Percentiles rank a stretch among this genome's conserved stretches.
Evolutionary conservation across 805 yeast genomes (phyloP).

Genomic region (Komagataella populi): DNA sequence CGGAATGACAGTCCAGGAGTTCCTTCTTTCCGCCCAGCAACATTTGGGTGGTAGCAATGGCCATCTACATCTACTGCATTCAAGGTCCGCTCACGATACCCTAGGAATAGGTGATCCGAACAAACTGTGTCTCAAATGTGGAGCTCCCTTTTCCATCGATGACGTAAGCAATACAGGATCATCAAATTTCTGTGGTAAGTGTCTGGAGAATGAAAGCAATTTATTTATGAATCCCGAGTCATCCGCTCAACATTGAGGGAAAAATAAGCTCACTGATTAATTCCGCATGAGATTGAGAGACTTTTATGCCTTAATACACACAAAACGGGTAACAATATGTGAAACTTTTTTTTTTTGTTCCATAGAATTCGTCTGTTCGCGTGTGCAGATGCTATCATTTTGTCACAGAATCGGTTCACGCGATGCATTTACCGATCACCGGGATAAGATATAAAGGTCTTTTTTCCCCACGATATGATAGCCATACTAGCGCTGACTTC

Average conservation of each 20-base stretch:
- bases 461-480: neutral
- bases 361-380: neutral
- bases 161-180: slow-evolving; percentile 14
- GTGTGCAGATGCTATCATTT: neutral
- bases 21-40: neutral
- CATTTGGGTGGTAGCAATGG: neutral
- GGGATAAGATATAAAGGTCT: neutral
- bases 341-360: neutral
- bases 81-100: slow-evolving; percentile 15
- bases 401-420: neutral
- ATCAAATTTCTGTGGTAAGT: slow-evolving; percentile 14
- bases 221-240: slow-evolving; percentile 13
- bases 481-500: neutral
- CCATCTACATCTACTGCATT: neutral
- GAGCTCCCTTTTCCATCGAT: slow-evolving; percentile 13
- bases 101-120: slow-evolving; percentile 14
- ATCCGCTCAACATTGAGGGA: slow-evolving; percentile 3
- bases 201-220: slow-evolving; percentile 10
- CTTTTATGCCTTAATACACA: neutral
- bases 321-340: neutral
- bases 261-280: neutral
- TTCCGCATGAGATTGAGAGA: neutral
- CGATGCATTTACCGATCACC: neutral
- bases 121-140: slow-evolving; percentile 14
- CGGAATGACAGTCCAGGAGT: neutral